Conservation (phyloP, 768 basidiomycete genomes). For the Hortiboletus flavorubellus region DNA sequence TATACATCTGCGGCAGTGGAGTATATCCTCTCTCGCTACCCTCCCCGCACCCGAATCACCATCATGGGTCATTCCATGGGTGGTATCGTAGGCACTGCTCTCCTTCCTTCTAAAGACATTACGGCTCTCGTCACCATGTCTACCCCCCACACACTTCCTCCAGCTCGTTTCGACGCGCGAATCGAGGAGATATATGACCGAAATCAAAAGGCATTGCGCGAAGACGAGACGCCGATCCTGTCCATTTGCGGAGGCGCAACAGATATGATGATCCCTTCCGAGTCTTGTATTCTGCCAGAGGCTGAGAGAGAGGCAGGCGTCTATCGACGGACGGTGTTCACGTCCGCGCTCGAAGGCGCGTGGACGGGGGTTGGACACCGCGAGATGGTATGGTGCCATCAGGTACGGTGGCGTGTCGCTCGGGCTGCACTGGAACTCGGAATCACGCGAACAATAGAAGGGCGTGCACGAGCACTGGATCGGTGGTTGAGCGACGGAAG, state of each 20-base stretch:
- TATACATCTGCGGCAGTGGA: slow-evolving; percentile 70
- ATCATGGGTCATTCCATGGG: slow-evolving; percentile 98
- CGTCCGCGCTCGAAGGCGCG: slow-evolving; percentile 82
- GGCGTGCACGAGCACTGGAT: slow-evolving; percentile 43
- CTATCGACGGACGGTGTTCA: slow-evolving; percentile 70
- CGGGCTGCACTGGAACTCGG: slow-evolving; percentile 72
- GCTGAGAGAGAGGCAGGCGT: slow-evolving; percentile 6
- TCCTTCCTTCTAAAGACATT: slow-evolving; percentile 65
- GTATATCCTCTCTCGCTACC: slow-evolving; percentile 80
- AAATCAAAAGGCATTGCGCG: slow-evolving; percentile 39
- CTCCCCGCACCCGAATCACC: slow-evolving; percentile 57
- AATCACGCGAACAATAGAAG: slow-evolving; percentile 18
- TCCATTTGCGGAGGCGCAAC: slow-evolving; percentile 91
- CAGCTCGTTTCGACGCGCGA: slow-evolving; percentile 79
- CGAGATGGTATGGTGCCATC: slow-evolving; percentile 99
- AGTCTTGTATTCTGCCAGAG: slow-evolving; percentile 67
- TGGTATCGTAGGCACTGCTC: slow-evolving; percentile 80
- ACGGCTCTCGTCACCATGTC: slow-evolving; percentile 93
- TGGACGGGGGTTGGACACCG: slow-evolving; percentile 96
- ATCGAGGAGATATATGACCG: slow-evolving; percentile 70
- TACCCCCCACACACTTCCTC: slow-evolving; percentile 85
- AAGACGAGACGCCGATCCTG: slow-evolving; percentile 62
- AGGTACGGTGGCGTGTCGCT: slow-evolving; percentile 88
- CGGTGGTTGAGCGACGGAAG: slow-evolving; percentile 69
- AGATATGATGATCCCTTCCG: slow-evolving; percentile 90